These are phyloP conservation scores for Colletotrichum trifolii DNA, from an alignment of 2,329 filamentous ascomycete species.

Conservation along the genomic window DNA sequence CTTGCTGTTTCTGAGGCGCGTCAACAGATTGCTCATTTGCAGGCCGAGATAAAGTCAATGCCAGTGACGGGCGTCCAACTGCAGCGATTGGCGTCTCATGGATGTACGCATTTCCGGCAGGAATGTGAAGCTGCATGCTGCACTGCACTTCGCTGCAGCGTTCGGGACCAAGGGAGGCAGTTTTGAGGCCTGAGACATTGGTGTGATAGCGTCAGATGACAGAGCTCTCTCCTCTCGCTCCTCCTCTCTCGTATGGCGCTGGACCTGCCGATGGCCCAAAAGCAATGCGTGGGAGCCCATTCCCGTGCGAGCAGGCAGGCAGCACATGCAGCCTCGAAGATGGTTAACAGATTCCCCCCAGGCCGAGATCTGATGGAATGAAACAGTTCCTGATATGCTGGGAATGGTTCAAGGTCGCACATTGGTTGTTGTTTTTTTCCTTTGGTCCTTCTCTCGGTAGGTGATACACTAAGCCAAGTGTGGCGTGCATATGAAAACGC, in stretches of 20 bases:
- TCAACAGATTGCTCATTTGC: neutral
- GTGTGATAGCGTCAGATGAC: slow-evolving; percentile 33
- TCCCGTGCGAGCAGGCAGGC: neutral
- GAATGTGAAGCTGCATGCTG: slow-evolving; percentile 16
- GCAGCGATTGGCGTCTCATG: slow-evolving; percentile 26
- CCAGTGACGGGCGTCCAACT: slow-evolving; percentile 6
- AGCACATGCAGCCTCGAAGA: neutral
- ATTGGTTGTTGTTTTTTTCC: slow-evolving; percentile 17
- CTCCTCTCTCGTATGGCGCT: slow-evolving; percentile 2
- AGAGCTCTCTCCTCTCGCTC: slow-evolving; percentile 13
- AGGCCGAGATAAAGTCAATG: neutral
- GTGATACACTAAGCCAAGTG: too few species aligned
- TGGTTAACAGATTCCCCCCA: neutral
- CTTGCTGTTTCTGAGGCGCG: too few species aligned
- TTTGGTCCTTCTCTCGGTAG: neutral
- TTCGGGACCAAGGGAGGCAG: slow-evolving; percentile 23
- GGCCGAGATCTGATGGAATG: slow-evolving; percentile 17
- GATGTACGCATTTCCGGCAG: slow-evolving; percentile 15
- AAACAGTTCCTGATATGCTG: slow-evolving; percentile 29
- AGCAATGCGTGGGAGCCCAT: slow-evolving; percentile 1
- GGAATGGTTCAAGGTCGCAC: slow-evolving; percentile 24
- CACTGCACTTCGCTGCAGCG: neutral
- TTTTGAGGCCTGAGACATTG: slow-evolving; percentile 20
- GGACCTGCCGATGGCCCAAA: slow-evolving; percentile 19
- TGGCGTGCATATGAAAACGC: too few species aligned